Percentiles rank a stretch among this genome's conserved stretches.
phyloP scores from a whole-genome alignment of 2,329 filamentous ascomycete genomes.

The Colletotrichum sp. region DNA sequence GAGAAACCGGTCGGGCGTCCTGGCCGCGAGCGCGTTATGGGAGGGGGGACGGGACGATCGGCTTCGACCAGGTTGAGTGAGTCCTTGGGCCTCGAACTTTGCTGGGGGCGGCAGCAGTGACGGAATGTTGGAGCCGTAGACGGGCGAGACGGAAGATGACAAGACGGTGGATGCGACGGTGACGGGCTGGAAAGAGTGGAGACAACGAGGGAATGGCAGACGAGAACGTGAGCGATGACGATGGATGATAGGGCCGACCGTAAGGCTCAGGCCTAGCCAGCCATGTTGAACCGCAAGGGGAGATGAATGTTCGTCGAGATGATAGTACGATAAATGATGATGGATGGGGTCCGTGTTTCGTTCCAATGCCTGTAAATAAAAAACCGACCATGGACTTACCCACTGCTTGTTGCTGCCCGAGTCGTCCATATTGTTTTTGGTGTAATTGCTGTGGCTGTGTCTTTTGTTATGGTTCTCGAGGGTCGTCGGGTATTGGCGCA shows the following conservation, averaged over 20 bases:
- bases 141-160: neutral
- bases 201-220: conserved; percentile 23
- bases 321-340: neutral
- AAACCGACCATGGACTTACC: conserved; percentile 37
- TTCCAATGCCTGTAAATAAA: neutral
- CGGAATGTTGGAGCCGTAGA: neutral
- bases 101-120: conserved; percentile 1
- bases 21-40: neutral
- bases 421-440: conserved; percentile 22
- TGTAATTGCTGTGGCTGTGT: neutral
- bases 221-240: conserved; percentile 11
- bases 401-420: conserved; percentile 51
- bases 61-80: neutral
- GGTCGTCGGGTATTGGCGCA: neutral
- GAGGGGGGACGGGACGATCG: conserved; percentile 11
- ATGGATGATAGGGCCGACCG: neutral
- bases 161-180: neutral
- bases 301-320: neutral
- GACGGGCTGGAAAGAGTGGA: neutral
- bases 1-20: neutral
- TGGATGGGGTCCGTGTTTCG: neutral
- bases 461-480: neutral
- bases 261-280: neutral
- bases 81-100: neutral
- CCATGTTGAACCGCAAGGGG: neutral